Evolutionary conservation across 495 filamentous ascomycete genomes (phyloP).

Genomic region (Parathielavia appendiculata): DNA sequence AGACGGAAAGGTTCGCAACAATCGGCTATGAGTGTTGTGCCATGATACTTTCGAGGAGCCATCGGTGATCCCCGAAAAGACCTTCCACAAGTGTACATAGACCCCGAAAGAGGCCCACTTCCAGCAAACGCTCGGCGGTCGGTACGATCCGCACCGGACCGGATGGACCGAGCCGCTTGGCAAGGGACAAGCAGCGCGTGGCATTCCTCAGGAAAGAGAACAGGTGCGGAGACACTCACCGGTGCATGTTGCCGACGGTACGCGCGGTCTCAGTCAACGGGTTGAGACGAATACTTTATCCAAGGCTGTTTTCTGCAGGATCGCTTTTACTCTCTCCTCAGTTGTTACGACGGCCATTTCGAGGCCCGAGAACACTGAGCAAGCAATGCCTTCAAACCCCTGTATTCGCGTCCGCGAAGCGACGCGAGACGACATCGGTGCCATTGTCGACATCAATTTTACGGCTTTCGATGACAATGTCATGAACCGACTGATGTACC

Average conservation of each 20-base stretch:
- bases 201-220: background rate
- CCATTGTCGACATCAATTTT: slow-evolving; percentile 21
- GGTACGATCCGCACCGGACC: background rate
- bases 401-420: slow-evolving; percentile 28
- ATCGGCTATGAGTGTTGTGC: no score
- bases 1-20: no score
- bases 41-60: no score
- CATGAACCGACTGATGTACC: slow-evolving; percentile 29
- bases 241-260: no score
- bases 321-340: background rate
- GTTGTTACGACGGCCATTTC: background rate
- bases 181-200: background rate
- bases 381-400: slow-evolving; percentile 18
- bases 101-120: background rate
- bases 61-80: no score
- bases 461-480: slow-evolving; percentile 23
- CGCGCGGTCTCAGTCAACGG: background rate
- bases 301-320: background rate
- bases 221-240: no score
- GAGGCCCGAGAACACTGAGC: background rate
- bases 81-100: no score
- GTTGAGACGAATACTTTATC: background rate
- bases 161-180: background rate
- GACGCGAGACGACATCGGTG: slow-evolving; percentile 19
- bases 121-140: background rate